These are phyloP conservation scores for Filosporella fistucella DNA, from an alignment of 495 filamentous ascomycete genomes.

Conservation along the genomic window DNA sequence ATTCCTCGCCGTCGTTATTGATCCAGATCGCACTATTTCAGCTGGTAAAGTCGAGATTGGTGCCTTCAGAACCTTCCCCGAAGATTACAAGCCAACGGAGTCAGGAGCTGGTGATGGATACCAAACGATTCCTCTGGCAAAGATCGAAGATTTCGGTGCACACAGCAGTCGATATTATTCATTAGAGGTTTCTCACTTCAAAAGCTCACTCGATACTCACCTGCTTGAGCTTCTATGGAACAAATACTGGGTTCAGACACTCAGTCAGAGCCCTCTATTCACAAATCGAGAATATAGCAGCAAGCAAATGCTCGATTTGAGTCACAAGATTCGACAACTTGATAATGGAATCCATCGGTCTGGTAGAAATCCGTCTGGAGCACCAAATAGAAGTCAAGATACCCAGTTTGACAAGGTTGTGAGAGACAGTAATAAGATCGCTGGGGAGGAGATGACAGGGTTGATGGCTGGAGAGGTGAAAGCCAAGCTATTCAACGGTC, in stretches of 20 bases:
- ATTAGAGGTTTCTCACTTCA: slow-evolving; percentile 89
- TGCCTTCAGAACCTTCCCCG: slow-evolving; percentile 88
- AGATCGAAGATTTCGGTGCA: slow-evolving; percentile 95
- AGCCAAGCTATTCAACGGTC: slow-evolving; percentile 72
- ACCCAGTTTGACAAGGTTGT: slow-evolving; percentile 74
- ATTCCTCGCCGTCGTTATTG: slow-evolving; percentile 94
- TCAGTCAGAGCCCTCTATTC: slow-evolving; percentile 91
- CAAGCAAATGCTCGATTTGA: slow-evolving; percentile 88
- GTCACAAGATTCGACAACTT: slow-evolving; percentile 68
- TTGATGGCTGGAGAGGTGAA: slow-evolving; percentile 80
- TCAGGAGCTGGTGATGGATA: slow-evolving; percentile 48
- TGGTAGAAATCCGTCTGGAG: slow-evolving; percentile 15
- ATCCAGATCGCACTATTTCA: slow-evolving; percentile 93
- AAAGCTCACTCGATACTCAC: slow-evolving; percentile 80
- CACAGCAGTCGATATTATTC: slow-evolving; percentile 86
- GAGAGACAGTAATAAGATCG: slow-evolving; percentile 73
- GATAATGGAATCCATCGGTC: slow-evolving; percentile 41
- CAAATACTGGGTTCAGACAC: slow-evolving; percentile 98
- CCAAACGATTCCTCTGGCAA: slow-evolving; percentile 80
- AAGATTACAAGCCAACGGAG: slow-evolving; percentile 57
- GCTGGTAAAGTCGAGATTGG: slow-evolving; percentile 97
- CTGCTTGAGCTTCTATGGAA: slow-evolving; percentile 92
- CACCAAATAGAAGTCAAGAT: slow-evolving; percentile 32
- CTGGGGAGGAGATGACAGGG: slow-evolving; percentile 81
- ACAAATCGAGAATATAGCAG: slow-evolving; percentile 90